Percentiles rank a stretch among this genome's conserved stretches.
These are phyloP conservation scores for Kwoniella dendrophila DNA, from an alignment of 768 basidiomycete species.

Conservation along the genomic window DNA sequence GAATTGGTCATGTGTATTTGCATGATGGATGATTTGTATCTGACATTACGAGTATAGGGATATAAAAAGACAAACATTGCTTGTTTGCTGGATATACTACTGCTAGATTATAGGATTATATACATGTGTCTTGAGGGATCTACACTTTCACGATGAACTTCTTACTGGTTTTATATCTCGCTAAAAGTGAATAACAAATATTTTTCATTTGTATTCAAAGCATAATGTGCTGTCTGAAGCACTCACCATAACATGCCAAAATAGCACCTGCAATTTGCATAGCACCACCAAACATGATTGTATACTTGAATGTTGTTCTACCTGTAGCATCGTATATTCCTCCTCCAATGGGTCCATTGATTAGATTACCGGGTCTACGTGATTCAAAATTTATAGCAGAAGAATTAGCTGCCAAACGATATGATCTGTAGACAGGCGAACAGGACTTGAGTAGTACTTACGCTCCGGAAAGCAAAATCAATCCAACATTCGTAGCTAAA, in stretches of 20 bases:
- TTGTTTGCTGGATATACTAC: too few relatives aligned
- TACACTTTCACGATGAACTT: slow-evolving; percentile 23
- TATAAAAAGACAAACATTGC: too few relatives aligned
- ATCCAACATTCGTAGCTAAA: slow-evolving; percentile 39
- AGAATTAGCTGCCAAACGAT: background rate
- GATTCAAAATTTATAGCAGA: background rate
- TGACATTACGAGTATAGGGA: too few relatives aligned
- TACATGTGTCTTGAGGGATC: too few relatives aligned
- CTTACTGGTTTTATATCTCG: slow-evolving; percentile 22
- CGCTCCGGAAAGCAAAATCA: slow-evolving; percentile 22
- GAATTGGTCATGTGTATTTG: too few relatives aligned
- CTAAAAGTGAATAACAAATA: background rate
- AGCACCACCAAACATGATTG: slow-evolving; percentile 32
- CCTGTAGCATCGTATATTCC: slow-evolving; percentile 32
- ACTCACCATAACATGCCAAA: slow-evolving; percentile 34
- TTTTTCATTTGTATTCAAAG: background rate
- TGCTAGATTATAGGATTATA: too few relatives aligned
- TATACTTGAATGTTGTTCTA: slow-evolving; percentile 30
- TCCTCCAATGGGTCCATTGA: slow-evolving; percentile 31
- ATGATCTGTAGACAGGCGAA: background rate
- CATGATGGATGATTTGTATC: too few relatives aligned
- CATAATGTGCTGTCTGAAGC: background rate
- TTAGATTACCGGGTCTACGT: slow-evolving; percentile 28
- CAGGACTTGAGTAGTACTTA: background rate
- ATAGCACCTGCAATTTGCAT: slow-evolving; percentile 31